Evolutionary conservation across 495 filamentous ascomycete species (phyloP).

Genomic region (Penicillium malachiteum): DNA sequence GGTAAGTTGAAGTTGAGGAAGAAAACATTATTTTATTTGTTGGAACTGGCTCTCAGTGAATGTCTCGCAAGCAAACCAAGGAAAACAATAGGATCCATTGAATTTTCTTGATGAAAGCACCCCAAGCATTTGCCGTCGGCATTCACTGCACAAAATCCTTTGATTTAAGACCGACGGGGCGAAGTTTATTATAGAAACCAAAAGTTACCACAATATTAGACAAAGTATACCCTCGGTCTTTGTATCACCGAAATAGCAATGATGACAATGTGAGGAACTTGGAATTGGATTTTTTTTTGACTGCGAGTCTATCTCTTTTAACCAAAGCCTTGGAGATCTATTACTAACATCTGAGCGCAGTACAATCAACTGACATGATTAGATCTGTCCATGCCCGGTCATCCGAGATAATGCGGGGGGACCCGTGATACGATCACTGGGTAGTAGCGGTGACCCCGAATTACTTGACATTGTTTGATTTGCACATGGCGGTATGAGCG

Average conservation of each 20-base stretch:
- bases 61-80: not conserved
- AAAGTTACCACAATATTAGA: not conserved
- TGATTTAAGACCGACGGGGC: not conserved
- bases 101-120: not conserved
- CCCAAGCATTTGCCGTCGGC: not conserved
- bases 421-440: constrained; percentile 23
- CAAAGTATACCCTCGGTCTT: not conserved
- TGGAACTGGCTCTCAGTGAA: not conserved
- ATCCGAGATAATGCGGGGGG: constrained; percentile 16
- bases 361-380: constrained; percentile 18
- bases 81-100: constrained; percentile 1
- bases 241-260: not conserved
- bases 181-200: not conserved
- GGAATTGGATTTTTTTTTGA: not conserved
- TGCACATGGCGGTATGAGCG: not conserved
- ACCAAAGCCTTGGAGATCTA: not conserved
- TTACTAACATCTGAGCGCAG: not conserved
- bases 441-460: constrained; percentile 1
- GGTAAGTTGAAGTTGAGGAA: not conserved
- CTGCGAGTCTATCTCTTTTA: not conserved
- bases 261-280: not conserved
- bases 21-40: not conserved
- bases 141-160: not conserved
- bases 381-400: constrained; percentile 18
- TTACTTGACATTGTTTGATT: not conserved